phyloP scores from a whole-genome alignment of 169 alveolate genomes.

The Plasmodium gonderi region DNA sequence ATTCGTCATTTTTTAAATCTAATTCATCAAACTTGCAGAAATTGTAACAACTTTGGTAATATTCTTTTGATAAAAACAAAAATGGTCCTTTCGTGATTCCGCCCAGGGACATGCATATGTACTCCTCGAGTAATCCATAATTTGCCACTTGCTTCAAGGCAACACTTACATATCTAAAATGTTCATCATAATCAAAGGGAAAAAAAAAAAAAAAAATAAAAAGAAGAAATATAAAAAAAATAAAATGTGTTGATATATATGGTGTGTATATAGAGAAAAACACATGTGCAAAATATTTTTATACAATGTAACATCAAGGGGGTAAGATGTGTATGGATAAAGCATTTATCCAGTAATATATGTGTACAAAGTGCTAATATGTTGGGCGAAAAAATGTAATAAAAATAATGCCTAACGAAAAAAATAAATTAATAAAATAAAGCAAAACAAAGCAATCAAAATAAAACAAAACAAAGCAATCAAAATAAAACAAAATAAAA shows the following conservation, averaged over 20 bases:
- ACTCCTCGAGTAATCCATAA: constrained; percentile 60
- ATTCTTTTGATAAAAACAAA: constrained; percentile 53
- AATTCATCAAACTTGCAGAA: constrained; percentile 70
- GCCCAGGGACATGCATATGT: constrained; percentile 63
- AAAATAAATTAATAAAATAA: not conserved
- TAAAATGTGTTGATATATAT: not conserved
- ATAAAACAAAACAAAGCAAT: not conserved
- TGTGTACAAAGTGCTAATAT: not conserved
- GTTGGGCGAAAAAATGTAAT: not conserved
- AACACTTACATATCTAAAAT: constrained; percentile 60
- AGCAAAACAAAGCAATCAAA: not conserved
- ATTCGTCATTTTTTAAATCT: constrained; percentile 60
- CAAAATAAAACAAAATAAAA: not conserved
- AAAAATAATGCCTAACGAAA: not conserved
- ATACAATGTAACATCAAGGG: too few relatives aligned
- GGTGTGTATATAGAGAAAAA: not conserved
- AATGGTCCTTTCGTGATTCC: constrained; percentile 69
- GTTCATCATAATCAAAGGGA: too few relatives aligned
- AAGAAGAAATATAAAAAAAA: not conserved
- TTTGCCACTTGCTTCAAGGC: constrained; percentile 61
- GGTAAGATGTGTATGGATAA: too few relatives aligned
- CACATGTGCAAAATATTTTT: not conserved
- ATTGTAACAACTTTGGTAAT: constrained; percentile 60
- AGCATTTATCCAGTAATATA: too few relatives aligned
- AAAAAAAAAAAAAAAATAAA: not conserved